These are phyloP conservation scores for Collybia sp. DNA, from an alignment of 768 basidiomycete species.

Conservation along the genomic window DNA sequence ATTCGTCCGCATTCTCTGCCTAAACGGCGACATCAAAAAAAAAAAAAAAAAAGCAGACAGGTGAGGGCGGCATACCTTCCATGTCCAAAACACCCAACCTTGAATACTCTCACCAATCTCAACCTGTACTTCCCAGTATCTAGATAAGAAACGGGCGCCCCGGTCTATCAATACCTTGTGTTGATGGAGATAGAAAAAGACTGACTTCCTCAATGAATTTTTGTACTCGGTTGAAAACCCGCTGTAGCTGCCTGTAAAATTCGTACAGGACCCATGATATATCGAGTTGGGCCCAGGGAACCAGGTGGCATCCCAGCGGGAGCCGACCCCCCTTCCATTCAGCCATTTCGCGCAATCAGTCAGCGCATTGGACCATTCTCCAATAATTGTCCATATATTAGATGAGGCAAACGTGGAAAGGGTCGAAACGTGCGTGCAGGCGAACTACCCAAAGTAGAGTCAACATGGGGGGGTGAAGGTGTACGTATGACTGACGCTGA, in stretches of 20 bases:
- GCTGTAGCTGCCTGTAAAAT: constrained; percentile 54
- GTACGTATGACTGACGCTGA: constrained; percentile 33
- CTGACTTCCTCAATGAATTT: constrained; percentile 55
- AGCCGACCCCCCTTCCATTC: constrained; percentile 69
- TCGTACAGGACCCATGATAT: constrained; percentile 55
- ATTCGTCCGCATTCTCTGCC: constrained; percentile 68
- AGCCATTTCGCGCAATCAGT: constrained; percentile 80
- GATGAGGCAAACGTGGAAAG: constrained; percentile 41
- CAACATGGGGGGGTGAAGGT: not conserved
- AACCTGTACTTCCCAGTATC: constrained; percentile 81
- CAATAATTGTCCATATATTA: constrained; percentile 71
- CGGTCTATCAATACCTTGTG: not conserved
- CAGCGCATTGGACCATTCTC: constrained; percentile 74
- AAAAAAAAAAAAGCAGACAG: constrained; percentile 2
- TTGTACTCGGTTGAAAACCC: constrained; percentile 62
- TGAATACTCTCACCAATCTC: constrained; percentile 66
- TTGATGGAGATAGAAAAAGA: constrained; percentile 3
- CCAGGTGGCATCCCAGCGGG: constrained; percentile 63
- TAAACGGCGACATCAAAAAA: constrained; percentile 11
- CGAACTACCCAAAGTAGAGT: constrained; percentile 29
- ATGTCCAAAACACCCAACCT: constrained; percentile 77
- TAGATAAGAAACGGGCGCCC: constrained; percentile 12
- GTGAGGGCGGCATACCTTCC: constrained; percentile 49
- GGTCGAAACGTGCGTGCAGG: constrained; percentile 45
- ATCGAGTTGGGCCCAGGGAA: constrained; percentile 33